Percentiles rank a stretch among this genome's conserved stretches.
Evolutionary conservation across 306 rosid species (phyloP).

Genomic region (Rosa lucieae): DNA sequence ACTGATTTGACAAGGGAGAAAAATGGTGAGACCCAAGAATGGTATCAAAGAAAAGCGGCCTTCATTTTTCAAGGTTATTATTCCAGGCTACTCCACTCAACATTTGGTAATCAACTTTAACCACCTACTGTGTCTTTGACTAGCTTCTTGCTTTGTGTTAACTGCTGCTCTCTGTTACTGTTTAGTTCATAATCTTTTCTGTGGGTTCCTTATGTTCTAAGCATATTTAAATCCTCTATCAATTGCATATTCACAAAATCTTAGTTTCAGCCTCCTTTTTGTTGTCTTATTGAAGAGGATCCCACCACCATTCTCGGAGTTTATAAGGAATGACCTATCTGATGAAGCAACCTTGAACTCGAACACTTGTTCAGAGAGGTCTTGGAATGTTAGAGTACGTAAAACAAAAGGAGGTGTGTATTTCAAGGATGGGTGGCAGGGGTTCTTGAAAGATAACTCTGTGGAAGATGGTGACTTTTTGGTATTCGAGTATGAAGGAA

Average conservation of each 20-base stretch:
- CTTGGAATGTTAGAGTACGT: slow-evolving; percentile 3
- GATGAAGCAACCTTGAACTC: slow-evolving; percentile 1
- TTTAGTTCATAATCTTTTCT: not conserved
- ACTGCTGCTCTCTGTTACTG: not conserved
- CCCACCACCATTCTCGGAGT: slow-evolving; percentile 14
- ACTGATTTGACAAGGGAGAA: not conserved
- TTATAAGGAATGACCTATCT: slow-evolving; percentile 11
- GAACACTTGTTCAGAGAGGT: not conserved
- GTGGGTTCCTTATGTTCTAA: not conserved
- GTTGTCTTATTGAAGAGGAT: slow-evolving; percentile 5
- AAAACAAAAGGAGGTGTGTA: not conserved
- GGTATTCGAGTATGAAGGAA: slow-evolving; percentile 11
- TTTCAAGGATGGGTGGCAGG: slow-evolving; percentile 15
- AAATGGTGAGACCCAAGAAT: not conserved
- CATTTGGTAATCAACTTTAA: not conserved
- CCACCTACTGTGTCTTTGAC: not conserved
- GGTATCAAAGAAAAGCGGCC: not conserved
- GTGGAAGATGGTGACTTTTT: not conserved
- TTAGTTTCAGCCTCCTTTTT: not conserved
- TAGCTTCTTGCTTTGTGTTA: not conserved
- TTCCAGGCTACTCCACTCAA: not conserved
- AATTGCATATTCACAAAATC: not conserved
- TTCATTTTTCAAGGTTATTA: not conserved
- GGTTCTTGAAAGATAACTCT: slow-evolving; percentile 8
- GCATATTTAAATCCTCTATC: not conserved